These are phyloP conservation scores for Wickerhamomyces alni DNA, from an alignment of 805 yeast species.

Conservation along the genomic window DNA sequence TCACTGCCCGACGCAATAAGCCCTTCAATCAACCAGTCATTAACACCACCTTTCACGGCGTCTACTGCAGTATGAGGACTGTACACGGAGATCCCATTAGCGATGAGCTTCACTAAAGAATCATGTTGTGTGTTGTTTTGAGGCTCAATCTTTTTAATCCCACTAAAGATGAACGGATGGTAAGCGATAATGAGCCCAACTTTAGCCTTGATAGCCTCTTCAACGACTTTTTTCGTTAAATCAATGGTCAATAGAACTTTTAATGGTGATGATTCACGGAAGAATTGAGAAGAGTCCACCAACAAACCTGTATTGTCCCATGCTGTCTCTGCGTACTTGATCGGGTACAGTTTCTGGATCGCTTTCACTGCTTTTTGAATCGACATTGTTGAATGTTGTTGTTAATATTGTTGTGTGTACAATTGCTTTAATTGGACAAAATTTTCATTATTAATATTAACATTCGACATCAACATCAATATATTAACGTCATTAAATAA, in stretches of 20 bases:
- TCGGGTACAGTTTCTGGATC: conserved; percentile 77
- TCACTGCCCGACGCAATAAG: conserved; percentile 30
- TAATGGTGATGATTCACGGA: conserved; percentile 7
- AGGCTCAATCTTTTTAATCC: conserved; percentile 68
- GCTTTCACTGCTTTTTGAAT: conserved; percentile 40
- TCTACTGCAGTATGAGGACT: conserved; percentile 96
- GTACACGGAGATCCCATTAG: conserved; percentile 80
- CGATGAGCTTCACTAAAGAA: conserved; percentile 66
- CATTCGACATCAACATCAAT: no score
- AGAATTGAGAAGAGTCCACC: conserved; percentile 54
- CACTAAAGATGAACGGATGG: conserved; percentile 91
- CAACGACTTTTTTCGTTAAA: conserved; percentile 74
- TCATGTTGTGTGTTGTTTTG: conserved; percentile 69
- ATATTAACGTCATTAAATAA: no score
- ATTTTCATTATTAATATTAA: no score
- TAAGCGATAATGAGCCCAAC: conserved; percentile 71
- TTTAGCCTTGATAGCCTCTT: conserved; percentile 64
- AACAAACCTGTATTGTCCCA: conserved; percentile 97
- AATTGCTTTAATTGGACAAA: no score
- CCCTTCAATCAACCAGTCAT: conserved; percentile 81
- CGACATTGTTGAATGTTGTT: conserved; percentile 8
- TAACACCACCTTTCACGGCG: conserved; percentile 89
- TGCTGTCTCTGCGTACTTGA: conserved; percentile 69
- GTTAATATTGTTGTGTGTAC: neutral
- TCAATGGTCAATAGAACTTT: conserved; percentile 70